A percentile compares a stretch with the other conserved stretches of the same genome.
Evolutionary conservation across 495 filamentous ascomycete species (phyloP).

Genomic region (Talaromyces trachyspermus): DNA sequence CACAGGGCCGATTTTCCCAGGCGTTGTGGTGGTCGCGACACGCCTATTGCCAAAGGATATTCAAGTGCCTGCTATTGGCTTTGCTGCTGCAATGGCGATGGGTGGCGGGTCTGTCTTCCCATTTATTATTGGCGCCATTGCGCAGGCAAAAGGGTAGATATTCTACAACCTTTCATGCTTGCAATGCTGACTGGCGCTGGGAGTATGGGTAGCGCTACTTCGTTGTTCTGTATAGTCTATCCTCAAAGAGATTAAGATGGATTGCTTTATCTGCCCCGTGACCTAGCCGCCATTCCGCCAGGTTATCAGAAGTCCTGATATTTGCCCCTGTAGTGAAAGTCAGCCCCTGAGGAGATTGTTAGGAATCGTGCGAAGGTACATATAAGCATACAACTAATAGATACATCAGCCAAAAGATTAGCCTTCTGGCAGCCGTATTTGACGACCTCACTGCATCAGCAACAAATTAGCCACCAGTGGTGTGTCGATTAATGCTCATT

Average conservation of each 20-base stretch:
- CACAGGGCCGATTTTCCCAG: constrained; percentile 62
- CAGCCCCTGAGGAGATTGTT: too few species aligned
- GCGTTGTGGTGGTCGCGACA: constrained; percentile 67
- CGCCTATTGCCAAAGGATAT: constrained; percentile 70
- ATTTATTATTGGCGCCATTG: constrained; percentile 77
- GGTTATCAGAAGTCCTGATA: too few species aligned
- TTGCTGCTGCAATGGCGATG: constrained; percentile 73
- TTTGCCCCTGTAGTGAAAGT: too few species aligned
- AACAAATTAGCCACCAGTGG: too few species aligned
- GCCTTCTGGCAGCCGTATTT: too few species aligned
- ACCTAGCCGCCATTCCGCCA: too few species aligned
- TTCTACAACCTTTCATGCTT: constrained; percentile 69
- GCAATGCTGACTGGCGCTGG: constrained; percentile 42
- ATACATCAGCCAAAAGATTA: too few species aligned
- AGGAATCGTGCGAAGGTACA: too few species aligned
- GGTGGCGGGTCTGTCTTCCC: constrained; percentile 74
- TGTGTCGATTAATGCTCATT: too few species aligned
- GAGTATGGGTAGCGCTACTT: background rate
- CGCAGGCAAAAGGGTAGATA: constrained; percentile 75
- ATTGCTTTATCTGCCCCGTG: too few species aligned
- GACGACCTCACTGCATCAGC: too few species aligned
- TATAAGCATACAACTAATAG: too few species aligned
- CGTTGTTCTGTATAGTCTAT: background rate
- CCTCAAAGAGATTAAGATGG: background rate
- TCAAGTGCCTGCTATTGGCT: constrained; percentile 76